Percentiles rank a stretch among this genome's conserved stretches.
Conservation (phyloP, 495 filamentous ascomycete genomes). For the Sabuloglossum arenarium region DNA sequence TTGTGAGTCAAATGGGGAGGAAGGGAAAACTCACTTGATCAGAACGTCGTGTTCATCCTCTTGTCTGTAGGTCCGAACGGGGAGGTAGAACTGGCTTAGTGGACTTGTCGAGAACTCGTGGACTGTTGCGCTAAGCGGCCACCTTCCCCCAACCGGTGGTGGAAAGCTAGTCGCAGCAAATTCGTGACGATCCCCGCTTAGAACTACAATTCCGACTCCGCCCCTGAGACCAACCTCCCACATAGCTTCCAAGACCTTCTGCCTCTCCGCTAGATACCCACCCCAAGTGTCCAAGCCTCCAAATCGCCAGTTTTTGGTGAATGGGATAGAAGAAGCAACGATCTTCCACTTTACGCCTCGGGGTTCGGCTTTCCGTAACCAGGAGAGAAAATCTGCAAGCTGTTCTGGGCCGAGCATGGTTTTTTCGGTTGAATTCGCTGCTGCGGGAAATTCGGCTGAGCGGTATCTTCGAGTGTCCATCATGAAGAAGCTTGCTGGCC, state of each 20-base stretch:
- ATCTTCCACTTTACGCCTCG: constrained; percentile 83
- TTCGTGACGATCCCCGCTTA: constrained; percentile 85
- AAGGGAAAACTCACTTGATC: constrained; percentile 39
- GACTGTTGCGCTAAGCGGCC: constrained; percentile 37
- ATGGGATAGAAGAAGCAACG: constrained; percentile 67
- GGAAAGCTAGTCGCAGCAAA: constrained; percentile 84
- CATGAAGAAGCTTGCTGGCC: constrained; percentile 85
- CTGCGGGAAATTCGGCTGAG: constrained; percentile 30
- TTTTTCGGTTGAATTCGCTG: constrained; percentile 34
- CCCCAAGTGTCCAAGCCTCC: constrained; percentile 80
- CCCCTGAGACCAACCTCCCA: constrained; percentile 54
- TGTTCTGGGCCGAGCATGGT: constrained; percentile 74
- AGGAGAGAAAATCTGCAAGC: constrained; percentile 56
- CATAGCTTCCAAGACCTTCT: constrained; percentile 65
- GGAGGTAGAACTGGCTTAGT: constrained; percentile 80
- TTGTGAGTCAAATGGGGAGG: not conserved
- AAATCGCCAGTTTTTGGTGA: constrained; percentile 91
- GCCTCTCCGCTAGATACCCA: constrained; percentile 63
- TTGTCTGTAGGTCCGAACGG: constrained; percentile 62
- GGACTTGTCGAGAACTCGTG: constrained; percentile 82
- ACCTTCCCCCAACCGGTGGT: constrained; percentile 34
- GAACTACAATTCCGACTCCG: constrained; percentile 56
- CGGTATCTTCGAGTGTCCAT: constrained; percentile 83
- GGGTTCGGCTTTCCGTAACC: constrained; percentile 45
- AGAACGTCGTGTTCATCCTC: constrained; percentile 55